Percentiles rank a stretch among this genome's conserved stretches.
phyloP scores from a whole-genome alignment of 2,329 filamentous ascomycete genomes.

The Hyphodiscus sp. region DNA sequence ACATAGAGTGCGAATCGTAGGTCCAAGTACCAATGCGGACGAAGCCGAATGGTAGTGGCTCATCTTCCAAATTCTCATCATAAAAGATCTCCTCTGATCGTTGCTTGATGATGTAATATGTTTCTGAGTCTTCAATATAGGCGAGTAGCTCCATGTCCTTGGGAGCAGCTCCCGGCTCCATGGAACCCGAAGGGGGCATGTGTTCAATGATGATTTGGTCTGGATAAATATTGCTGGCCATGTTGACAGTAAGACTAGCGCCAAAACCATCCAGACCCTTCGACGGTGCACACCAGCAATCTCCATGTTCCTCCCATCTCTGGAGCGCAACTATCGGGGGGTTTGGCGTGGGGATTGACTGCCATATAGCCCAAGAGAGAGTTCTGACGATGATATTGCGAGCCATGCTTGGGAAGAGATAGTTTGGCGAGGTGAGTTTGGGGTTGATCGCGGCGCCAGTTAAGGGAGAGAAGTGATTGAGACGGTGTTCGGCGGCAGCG shows the following conservation, averaged over 20 bases:
- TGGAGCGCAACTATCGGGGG: conserved; percentile 52
- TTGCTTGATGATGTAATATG: conserved; percentile 32
- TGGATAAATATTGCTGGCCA: conserved; percentile 53
- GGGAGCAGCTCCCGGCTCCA: conserved; percentile 57
- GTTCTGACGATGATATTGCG: conserved; percentile 21
- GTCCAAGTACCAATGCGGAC: conserved; percentile 52
- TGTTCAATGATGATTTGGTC: conserved; percentile 69
- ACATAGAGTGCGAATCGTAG: conserved; percentile 39
- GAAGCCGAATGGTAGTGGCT: conserved; percentile 34
- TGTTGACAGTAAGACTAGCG: conserved; percentile 58
- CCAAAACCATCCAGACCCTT: conserved; percentile 39
- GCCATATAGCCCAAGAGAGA: conserved; percentile 21
- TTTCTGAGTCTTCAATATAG: conserved; percentile 41
- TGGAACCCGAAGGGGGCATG: conserved; percentile 54
- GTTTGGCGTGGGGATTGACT: conserved; percentile 21
- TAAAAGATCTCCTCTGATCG: conserved; percentile 32
- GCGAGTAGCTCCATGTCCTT: conserved; percentile 65
- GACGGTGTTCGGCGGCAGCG: conserved; percentile 30
- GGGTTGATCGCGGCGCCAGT: conserved; percentile 61
- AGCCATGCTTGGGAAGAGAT: conserved; percentile 28
- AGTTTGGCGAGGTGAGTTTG: conserved; percentile 53
- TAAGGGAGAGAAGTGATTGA: conserved; percentile 69
- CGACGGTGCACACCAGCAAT: conserved; percentile 76
- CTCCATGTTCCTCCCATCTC: conserved; percentile 70
- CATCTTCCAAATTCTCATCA: conserved; percentile 22